Base-by-base conservation (phyloP, 768 basidiomycete species). In the Podaxis sp. region DNA sequence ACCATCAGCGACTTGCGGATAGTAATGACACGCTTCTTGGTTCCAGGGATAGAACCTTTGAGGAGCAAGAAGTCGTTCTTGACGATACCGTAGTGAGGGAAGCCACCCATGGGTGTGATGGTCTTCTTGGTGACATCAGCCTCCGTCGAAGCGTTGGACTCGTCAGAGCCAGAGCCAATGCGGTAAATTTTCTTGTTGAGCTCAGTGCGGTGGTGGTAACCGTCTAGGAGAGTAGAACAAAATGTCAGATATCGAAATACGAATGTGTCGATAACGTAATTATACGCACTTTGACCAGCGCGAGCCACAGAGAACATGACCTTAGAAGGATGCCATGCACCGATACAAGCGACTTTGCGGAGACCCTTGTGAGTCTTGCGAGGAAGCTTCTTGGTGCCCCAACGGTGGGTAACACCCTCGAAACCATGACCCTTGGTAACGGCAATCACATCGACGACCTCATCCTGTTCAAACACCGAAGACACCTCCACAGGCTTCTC, bases 271-370 rank as follows among this genome's bases (percentile, higher is more conserved):
- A 47, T 49, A 9, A 54, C 8, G 36, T 1, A n/a, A 8, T 22
- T 24, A 38, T 63, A 83, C 93, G 70, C 76, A 94, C 91, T 93
- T 91, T 98, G 96, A 93, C 97, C 97, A 69, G 97, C 96, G 84
- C 97, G 96, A 65, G 96, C 97, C 71, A 99, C 97, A n/a, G 95
- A 96, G 88, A 94, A 98, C 96, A 98, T 98, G 86, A 99, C 97
- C 81, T 96, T 97, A 71, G 90, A 91, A 75, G 94, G 95, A 85
- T 96, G 94, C 94, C 94, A 96, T 74, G 94, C 95, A 79, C 94
- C 94, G 69, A 96, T 95, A 85, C 94, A 96, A 74, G 96, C 96
- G 66, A 99, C 97, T 84, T 99, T 98, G 77, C 96, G 92, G 72
- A 98, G 93, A 92, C 97, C 97, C 79, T 97, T 96, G 87, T 99